phyloP scores from a whole-genome alignment of 2,329 filamentous ascomycete genomes.

The Fusarium bulbicola region DNA sequence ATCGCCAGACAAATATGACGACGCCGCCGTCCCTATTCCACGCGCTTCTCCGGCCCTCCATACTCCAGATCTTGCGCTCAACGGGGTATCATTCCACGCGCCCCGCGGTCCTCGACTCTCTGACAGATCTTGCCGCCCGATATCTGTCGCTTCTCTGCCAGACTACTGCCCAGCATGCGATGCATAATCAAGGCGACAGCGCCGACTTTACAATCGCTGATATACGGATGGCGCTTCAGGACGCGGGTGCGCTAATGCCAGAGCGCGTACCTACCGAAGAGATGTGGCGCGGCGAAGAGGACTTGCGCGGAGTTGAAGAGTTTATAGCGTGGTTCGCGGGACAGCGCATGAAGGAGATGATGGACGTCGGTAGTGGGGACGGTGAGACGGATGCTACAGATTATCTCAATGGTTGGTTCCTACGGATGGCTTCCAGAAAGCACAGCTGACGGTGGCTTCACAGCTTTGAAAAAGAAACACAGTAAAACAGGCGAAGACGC shows the following conservation, averaged over 20 bases:
- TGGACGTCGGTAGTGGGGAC: slow-evolving; percentile 80
- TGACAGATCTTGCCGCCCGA: slow-evolving; percentile 86
- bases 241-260: slow-evolving; percentile 78
- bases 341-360: slow-evolving; percentile 79
- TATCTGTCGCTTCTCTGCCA: slow-evolving; percentile 81
- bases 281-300: slow-evolving; percentile 75
- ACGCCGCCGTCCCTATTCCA: slow-evolving; percentile 65
- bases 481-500: slow-evolving; percentile 88
- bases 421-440: not conserved
- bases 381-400: slow-evolving; percentile 72
- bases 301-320: slow-evolving; percentile 77
- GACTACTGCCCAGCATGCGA: slow-evolving; percentile 75
- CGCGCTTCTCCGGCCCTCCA: slow-evolving; percentile 83
- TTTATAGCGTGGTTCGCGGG: slow-evolving; percentile 85
- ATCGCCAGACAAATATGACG: slow-evolving; percentile 50
- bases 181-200: slow-evolving; percentile 70
- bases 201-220: slow-evolving; percentile 68
- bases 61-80: slow-evolving; percentile 91
- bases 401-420: slow-evolving; percentile 69
- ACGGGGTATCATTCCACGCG: slow-evolving; percentile 87
- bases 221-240: slow-evolving; percentile 84
- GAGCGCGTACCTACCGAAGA: slow-evolving; percentile 74
- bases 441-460: slow-evolving; percentile 50
- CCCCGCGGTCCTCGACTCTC: slow-evolving; percentile 82
- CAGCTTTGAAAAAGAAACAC: slow-evolving; percentile 90